phyloP scores from a whole-genome alignment of 768 basidiomycete species.

The Mycena indigotica region DNA sequence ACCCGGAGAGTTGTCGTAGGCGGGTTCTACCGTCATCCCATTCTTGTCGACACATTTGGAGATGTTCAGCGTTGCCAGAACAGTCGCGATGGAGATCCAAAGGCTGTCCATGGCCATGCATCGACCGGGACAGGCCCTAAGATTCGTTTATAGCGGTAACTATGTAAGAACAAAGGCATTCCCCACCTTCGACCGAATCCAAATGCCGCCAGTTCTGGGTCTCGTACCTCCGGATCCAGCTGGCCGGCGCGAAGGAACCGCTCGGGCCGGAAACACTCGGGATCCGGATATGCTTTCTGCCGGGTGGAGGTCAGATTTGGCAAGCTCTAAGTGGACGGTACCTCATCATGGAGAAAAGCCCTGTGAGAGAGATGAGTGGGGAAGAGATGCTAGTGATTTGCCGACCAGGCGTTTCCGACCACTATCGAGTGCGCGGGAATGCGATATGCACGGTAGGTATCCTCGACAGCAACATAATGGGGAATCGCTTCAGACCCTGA shows the following conservation, averaged over 20 bases:
- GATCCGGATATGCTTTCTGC: constrained; percentile 35
- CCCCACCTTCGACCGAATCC: constrained; percentile 28
- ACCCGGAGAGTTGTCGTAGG: too few species aligned
- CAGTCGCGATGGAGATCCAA: too few species aligned
- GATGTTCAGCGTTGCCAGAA: too few species aligned
- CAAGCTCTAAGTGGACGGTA: not conserved
- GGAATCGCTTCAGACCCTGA: constrained; percentile 23
- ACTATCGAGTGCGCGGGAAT: constrained; percentile 35
- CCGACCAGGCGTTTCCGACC: constrained; percentile 30
- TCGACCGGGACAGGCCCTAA: too few species aligned
- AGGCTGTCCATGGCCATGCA: too few species aligned
- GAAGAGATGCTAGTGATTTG: not conserved
- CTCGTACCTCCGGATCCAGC: constrained; percentile 18
- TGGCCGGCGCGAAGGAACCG: constrained; percentile 34
- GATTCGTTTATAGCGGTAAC: too few species aligned
- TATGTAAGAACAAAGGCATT: too few species aligned
- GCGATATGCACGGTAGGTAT: constrained; percentile 37
- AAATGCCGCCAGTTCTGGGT: constrained; percentile 17
- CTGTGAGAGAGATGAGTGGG: not conserved
- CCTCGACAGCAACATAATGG: constrained; percentile 34
- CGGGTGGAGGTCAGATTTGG: too few species aligned
- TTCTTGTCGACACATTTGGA: too few species aligned
- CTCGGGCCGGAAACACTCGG: constrained; percentile 39
- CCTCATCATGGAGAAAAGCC: constrained; percentile 20
- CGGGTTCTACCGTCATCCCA: too few species aligned